These are phyloP conservation scores for Beauveria caledonica DNA, from an alignment of 2,329 filamentous ascomycete genomes.

Conservation along the genomic window DNA sequence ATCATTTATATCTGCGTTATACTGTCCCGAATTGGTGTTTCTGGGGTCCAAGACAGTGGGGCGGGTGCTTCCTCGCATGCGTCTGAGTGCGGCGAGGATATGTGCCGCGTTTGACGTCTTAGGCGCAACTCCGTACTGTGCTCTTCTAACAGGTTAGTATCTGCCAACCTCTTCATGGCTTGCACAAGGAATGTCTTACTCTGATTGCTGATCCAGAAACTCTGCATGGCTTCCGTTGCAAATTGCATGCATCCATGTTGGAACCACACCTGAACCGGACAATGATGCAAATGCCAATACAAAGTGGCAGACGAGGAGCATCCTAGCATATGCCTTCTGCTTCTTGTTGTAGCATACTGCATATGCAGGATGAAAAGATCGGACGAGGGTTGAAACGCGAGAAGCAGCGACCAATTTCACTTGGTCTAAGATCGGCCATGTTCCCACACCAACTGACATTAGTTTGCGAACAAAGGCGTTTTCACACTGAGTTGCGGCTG, in stretches of 20 bases:
- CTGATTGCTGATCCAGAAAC: accelerated
- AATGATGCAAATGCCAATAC: background rate
- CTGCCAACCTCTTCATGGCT: background rate
- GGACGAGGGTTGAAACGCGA: background rate
- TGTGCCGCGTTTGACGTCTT: background rate
- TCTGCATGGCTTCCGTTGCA: background rate
- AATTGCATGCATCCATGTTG: background rate
- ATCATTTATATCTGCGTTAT: background rate
- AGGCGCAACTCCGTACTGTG: background rate
- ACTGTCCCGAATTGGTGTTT: background rate
- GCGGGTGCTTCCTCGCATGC: background rate
- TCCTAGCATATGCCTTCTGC: background rate
- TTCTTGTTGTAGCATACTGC: background rate
- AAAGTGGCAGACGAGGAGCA: background rate
- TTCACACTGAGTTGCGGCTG: background rate
- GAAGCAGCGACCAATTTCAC: background rate
- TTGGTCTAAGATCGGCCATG: background rate
- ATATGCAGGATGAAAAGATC: background rate
- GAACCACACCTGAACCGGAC: background rate
- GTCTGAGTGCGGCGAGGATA: background rate
- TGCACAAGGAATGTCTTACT: background rate
- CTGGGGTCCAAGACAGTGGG: background rate
- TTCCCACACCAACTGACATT: background rate
- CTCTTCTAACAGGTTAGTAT: background rate
- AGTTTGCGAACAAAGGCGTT: background rate